Conservation (phyloP, 495 filamentous ascomycete species). For the Aspergillus egyptiacus region DNA sequence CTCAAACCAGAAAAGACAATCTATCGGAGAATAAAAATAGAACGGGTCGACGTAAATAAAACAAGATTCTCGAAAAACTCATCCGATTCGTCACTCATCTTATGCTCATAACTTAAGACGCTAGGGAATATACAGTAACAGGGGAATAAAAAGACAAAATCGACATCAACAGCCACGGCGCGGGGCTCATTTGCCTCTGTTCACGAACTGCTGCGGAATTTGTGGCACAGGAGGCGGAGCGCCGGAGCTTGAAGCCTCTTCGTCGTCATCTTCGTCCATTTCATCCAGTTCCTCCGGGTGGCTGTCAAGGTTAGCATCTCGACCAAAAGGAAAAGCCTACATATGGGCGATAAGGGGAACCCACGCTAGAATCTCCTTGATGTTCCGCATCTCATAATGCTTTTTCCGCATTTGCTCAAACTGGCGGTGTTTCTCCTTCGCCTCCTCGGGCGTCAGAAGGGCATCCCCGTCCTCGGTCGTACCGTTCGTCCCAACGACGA, state of each 20-base stretch:
- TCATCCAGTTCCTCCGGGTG: constrained; percentile 46
- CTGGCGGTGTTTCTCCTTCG: constrained; percentile 77
- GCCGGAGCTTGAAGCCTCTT: constrained; percentile 4
- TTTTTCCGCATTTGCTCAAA: constrained; percentile 89
- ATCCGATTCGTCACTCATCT: constrained; percentile 6
- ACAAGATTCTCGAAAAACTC: not conserved
- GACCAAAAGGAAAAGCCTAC: constrained; percentile 1
- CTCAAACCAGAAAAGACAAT: not conserved
- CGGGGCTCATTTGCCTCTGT: constrained; percentile 10
- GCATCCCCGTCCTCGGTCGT: constrained; percentile 52
- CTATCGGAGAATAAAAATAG: not conserved
- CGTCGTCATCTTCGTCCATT: constrained; percentile 46
- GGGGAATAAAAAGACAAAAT: constrained; percentile 1
- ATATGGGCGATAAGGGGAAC: constrained; percentile 19
- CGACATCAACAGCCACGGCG: not conserved
- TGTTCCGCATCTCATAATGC: constrained; percentile 98
- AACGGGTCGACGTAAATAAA: not conserved
- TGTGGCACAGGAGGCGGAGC: constrained; percentile 31
- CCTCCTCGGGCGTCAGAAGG: constrained; percentile 64
- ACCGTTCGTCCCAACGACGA: constrained; percentile 66
- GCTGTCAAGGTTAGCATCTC: constrained; percentile 21
- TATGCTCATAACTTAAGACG: constrained; percentile 3
- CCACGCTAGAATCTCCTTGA: constrained; percentile 80
- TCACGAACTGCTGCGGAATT: constrained; percentile 28
- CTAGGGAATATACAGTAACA: constrained; percentile 25